Percentiles rank a stretch among this genome's conserved stretches.
Conservation (phyloP, 345 rosid species). For the Lepidium sativum region DNA sequence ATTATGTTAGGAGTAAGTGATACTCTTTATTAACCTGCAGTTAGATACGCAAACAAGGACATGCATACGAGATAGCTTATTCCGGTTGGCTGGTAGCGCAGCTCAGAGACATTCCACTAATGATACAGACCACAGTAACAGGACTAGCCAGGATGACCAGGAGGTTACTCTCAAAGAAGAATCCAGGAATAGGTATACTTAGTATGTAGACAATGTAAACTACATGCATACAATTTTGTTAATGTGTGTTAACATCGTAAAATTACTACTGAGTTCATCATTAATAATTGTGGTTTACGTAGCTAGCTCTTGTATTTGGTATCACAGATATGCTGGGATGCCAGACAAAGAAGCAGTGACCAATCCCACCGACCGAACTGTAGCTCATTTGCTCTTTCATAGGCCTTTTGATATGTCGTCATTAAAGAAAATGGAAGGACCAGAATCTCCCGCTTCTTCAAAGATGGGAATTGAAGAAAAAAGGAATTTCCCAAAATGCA, state of each 20-base stretch:
- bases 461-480: constrained; percentile 35
- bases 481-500: constrained; percentile 18
- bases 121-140: constrained; percentile 47
- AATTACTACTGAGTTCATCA: background rate
- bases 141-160: constrained; percentile 41
- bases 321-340: constrained; percentile 39
- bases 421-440: constrained; percentile 40
- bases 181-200: constrained; percentile 34
- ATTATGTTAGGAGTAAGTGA: constrained; percentile 2
- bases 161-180: constrained; percentile 39
- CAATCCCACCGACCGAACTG: constrained; percentile 75
- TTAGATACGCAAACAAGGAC: constrained; percentile 64
- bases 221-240: background rate
- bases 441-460: constrained; percentile 49
- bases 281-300: background rate
- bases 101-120: constrained; percentile 55
- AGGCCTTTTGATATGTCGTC: constrained; percentile 43
- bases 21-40: constrained; percentile 38
- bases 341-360: constrained; percentile 73
- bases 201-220: background rate
- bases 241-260: background rate
- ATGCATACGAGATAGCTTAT: constrained; percentile 89
- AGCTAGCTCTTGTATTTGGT: constrained; percentile 12
- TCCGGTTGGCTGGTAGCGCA: constrained; percentile 90
- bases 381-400: constrained; percentile 88